These are phyloP conservation scores for Gigaspora rosea DNA, from an alignment of 192 early-diverging fungal genomes.

Conservation along the genomic window DNA sequence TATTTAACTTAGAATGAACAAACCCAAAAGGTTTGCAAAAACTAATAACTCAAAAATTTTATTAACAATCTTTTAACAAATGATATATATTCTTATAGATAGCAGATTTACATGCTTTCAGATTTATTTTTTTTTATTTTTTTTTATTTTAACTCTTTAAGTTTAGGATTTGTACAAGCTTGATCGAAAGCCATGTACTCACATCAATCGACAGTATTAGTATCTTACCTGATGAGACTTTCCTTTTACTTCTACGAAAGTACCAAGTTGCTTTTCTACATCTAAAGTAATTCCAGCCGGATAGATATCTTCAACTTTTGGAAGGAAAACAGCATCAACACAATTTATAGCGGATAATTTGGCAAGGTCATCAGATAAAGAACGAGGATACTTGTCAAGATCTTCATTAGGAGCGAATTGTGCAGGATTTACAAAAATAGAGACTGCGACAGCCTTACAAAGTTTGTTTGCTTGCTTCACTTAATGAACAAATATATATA, in stretches of 20 bases:
- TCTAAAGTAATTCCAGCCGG: constrained; percentile 87
- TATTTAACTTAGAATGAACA: too few species aligned
- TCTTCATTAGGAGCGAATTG: constrained; percentile 98
- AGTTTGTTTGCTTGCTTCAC: constrained; percentile 56
- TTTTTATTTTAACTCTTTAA: too few species aligned
- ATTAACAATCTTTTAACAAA: too few species aligned
- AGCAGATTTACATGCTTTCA: too few species aligned
- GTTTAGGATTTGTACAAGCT: too few species aligned
- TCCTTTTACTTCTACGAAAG: constrained; percentile 92
- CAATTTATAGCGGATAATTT: constrained; percentile 55
- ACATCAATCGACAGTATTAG: not conserved
- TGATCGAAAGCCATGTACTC: too few species aligned
- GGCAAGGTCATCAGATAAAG: constrained; percentile 73
- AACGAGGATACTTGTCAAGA: constrained; percentile 87
- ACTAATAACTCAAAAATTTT: too few species aligned
- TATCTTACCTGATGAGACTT: constrained; percentile 68
- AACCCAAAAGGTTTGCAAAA: too few species aligned
- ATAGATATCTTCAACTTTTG: constrained; percentile 88
- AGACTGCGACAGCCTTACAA: constrained; percentile 74
- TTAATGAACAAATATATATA: constrained; percentile 10
- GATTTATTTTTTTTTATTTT: too few species aligned
- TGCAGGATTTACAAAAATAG: constrained; percentile 98
- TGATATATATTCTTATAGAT: too few species aligned
- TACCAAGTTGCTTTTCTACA: constrained; percentile 73
- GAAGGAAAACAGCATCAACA: constrained; percentile 62